Base-by-base conservation (phyloP, 1,284 basidiomycete species). In the Trametes polyzona region DNA sequence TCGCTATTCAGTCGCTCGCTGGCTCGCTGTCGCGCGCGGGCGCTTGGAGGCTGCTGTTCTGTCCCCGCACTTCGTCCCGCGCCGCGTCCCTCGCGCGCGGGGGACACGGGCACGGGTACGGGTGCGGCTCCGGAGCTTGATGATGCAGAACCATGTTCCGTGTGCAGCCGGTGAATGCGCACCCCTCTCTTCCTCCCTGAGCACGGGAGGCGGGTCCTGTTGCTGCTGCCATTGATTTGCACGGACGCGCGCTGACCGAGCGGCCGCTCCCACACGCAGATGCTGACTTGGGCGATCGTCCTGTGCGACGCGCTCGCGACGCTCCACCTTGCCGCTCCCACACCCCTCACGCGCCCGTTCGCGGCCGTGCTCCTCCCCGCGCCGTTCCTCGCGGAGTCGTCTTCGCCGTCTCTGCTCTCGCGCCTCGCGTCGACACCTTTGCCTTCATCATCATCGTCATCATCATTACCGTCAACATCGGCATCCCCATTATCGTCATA, bases 211-310 rank as follows among this genome's bases (percentile, higher is more conserved):
- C n/a, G n/a, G n/a, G n/a, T n/a, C n/a, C n/a, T n/a, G n/a, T n/a
- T n/a, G n/a, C n/a, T n/a, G n/a, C n/a, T n/a, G n/a, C n/a, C n/a
- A n/a, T n/a, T n/a, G n/a, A n/a, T n/a, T 27, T 35, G 29, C 39
- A 7, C 17, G 17, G 32, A 35, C 33, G 33, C 33, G 12, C 33
- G 33, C 30, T 43, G 33, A 29, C 48, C 4, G n/a, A n/a, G n/a
- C n/a, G 19, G 14, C 36, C 23, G 30, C 30, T 41, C 27, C 2
- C 32, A 2, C 27, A n/a, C 27, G 35, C 55, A 70, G 68, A 65
- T 65, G 52, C 64, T 69, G 62, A 64, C 67, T n/a, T 69, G 68
- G 65, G 40, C 58, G 19, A 60, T 61, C 42, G 66, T 67, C 35
- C 48, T 67, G 29, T 61, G 60, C 47, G 69, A 70, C 59, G 60